Conservation (phyloP, 257 asterid species). For the Orobanche coerulescens region DNA sequence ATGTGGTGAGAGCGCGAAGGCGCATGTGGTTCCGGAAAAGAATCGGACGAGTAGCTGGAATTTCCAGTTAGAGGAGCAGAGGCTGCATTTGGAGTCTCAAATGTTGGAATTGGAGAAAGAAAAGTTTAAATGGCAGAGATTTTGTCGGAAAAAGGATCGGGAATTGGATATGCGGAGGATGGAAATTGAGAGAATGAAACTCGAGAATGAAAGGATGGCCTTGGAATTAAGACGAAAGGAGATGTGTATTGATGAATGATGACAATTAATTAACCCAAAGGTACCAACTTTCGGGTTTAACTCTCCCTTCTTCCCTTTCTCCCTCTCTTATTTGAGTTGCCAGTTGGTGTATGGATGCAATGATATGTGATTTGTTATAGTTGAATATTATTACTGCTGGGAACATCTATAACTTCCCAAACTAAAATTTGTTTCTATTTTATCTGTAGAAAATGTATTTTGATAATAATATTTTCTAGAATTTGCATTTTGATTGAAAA, state of each 20-base stretch:
- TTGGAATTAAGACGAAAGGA: slow-evolving; percentile 45
- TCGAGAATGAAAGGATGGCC: slow-evolving; percentile 45
- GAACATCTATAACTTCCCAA: neutral
- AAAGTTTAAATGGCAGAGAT: slow-evolving; percentile 49
- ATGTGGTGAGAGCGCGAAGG: too few relatives aligned
- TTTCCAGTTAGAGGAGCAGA: slow-evolving; percentile 37
- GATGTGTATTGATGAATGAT: slow-evolving; percentile 25
- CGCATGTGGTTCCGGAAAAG: too few relatives aligned
- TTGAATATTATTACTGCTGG: neutral
- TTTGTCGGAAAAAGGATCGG: slow-evolving; percentile 43
- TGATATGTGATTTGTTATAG: slow-evolving; percentile 6
- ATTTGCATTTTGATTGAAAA: too few relatives aligned
- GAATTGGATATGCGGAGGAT: slow-evolving; percentile 36
- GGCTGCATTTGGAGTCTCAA: slow-evolving; percentile 35
- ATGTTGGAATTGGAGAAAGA: slow-evolving; percentile 55
- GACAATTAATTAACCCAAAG: neutral
- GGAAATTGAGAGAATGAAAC: slow-evolving; percentile 52
- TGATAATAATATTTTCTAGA: too few relatives aligned
- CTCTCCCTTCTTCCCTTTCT: too few relatives aligned
- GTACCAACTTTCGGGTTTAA: neutral
- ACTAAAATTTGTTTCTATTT: neutral
- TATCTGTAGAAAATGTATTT: too few relatives aligned
- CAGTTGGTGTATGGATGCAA: slow-evolving; percentile 9
- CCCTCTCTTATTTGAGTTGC: neutral
- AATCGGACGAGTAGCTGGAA: slow-evolving; percentile 19